A percentile compares a stretch with the other conserved stretches of the same genome.
Conservation (phyloP, 2,329 filamentous ascomycete species). For the Colletotrichum cordylinicola region DNA sequence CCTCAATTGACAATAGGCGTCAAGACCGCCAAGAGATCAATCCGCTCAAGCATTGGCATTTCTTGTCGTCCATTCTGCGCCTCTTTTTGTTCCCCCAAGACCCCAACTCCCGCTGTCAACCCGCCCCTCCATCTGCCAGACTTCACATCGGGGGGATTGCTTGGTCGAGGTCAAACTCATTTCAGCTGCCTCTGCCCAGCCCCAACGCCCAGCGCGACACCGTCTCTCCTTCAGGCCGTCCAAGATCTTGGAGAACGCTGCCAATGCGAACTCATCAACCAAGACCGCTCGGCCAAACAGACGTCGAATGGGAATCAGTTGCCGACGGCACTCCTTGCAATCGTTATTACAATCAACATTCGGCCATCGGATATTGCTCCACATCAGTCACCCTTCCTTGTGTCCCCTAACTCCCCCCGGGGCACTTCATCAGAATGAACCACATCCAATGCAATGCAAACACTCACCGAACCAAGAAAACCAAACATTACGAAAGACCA, state of each 20-base stretch:
- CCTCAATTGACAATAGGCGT: too few species aligned
- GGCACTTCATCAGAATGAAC: not conserved
- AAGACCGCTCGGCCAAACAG: not conserved
- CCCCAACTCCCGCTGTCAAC: not conserved
- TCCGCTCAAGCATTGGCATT: constrained; percentile 9
- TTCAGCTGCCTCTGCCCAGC: constrained; percentile 1
- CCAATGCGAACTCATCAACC: not conserved
- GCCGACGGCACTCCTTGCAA: not conserved
- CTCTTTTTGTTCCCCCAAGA: not conserved
- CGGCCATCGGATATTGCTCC: not conserved
- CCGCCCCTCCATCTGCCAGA: not conserved
- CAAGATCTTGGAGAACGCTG: not conserved
- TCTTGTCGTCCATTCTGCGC: constrained; percentile 14
- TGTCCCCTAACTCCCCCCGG: not conserved
- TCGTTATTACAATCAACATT: constrained; percentile 7
- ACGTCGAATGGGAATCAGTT: not conserved
- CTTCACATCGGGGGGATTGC: not conserved
- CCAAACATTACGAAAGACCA: not conserved
- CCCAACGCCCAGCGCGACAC: constrained; percentile 3
- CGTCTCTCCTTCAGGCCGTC: not conserved
- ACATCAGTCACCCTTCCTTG: not conserved
- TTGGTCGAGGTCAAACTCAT: not conserved
- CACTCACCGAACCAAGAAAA: not conserved
- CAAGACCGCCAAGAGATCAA: constrained; percentile 12
- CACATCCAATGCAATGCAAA: not conserved